A percentile compares a stretch with the other conserved stretches of the same genome.
Evolutionary conservation across 768 basidiomycete genomes (phyloP).

Genomic region (Melanogaster broomeanus): DNA sequence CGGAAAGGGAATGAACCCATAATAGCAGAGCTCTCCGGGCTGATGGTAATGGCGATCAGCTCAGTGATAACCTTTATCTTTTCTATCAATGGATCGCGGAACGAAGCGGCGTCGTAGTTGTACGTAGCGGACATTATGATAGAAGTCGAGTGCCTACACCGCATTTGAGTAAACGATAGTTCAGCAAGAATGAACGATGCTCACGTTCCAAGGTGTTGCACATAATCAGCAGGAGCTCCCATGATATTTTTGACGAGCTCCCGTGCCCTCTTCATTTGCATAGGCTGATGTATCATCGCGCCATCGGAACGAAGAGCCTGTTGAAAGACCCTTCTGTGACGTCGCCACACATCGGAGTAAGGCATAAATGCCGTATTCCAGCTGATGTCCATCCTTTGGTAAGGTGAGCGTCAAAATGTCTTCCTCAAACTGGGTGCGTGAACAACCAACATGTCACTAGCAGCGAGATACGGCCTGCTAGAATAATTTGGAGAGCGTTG

Average conservation of each 20-base stretch:
- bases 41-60: neutral
- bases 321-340: slow-evolving; percentile 14
- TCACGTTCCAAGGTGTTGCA: slow-evolving; percentile 17
- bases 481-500: slow-evolving; percentile 12
- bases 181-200: no score
- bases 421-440: no score
- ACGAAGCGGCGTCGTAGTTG: neutral
- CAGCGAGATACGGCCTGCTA: slow-evolving; percentile 5
- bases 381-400: slow-evolving; percentile 7
- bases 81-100: neutral
- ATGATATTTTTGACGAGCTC: neutral
- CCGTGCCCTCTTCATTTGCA: neutral
- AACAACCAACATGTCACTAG: slow-evolving; percentile 10
- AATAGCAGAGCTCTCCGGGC: neutral
- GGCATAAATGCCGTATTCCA: slow-evolving; percentile 9
- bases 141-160: slow-evolving; percentile 12
- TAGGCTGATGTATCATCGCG: neutral
- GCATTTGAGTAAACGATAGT: neutral
- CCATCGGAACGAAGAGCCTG: slow-evolving; percentile 12
- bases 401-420: no score
- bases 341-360: slow-evolving; percentile 14
- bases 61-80: neutral
- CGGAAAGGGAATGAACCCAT: neutral
- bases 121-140: slow-evolving; percentile 16
- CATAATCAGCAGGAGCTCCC: neutral